Base-by-base conservation (phyloP, 169 alveolate species). In the Plasmodium sp. region DNA sequence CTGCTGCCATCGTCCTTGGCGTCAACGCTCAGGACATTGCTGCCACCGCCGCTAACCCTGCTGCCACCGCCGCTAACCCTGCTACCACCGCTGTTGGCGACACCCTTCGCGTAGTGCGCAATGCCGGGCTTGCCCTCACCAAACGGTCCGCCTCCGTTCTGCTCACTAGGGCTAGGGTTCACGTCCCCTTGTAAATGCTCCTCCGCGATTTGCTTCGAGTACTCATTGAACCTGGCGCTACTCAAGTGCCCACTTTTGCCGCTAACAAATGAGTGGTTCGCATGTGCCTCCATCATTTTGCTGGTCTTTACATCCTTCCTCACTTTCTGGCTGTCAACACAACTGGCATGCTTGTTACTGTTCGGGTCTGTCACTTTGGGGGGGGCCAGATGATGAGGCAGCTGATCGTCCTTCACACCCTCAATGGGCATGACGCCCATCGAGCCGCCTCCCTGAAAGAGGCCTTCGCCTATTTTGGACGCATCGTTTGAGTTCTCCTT, bases 401-500 rank as follows among this genome's bases (percentile, higher is more conserved):
- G 9, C 39, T 67, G 43, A 67, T 67, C 77, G n/a, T 22, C 77
- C 39, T 22, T 31, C 18, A 67, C 33, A 18, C n/a, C n/a, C 18
- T 67, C 56, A 10, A 0, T 80, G 16, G 72, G 34, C 6, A 22
- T n/a, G 0, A 12, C 41, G 41, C 56, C 79, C 22, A 43, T 6
- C 5, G 31, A 27, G 77, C n/a, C 71, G 0, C 54, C 18, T 51
- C 18, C 62, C 6, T 51, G 62, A 51, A 51, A 51, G 22, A 51
- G 58, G 9, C 43, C 14, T 7, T 84, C 73, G 31, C 73, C 51
- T 6, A 72, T 81, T 27, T 81, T 81, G n/a, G 75, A 18, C 12
- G 54, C 36, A 45, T 56, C 93, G 36, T 48, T 72, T 31, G 58
- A 43, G 4, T 71, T 71, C 18, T 84, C 84, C 74, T 84, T 84